Conservation (phyloP, 2,329 filamentous ascomycete species). For the Coniochaeta ligniaria region DNA sequence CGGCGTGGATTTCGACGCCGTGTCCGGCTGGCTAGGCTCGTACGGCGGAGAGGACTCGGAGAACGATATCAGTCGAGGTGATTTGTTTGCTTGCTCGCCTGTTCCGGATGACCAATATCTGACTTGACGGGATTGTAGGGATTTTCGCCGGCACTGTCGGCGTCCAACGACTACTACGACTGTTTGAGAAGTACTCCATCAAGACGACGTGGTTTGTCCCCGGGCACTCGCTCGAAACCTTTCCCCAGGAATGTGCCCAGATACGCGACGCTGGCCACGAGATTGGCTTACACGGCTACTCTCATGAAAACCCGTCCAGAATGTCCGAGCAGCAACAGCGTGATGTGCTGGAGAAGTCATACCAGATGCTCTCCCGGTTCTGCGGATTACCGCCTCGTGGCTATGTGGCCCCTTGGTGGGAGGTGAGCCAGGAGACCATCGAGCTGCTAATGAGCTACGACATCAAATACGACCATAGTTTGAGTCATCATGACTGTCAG, state of each 20-base stretch:
- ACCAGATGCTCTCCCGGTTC: slow-evolving; percentile 62
- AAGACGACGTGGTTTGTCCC: slow-evolving; percentile 52
- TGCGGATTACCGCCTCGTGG: slow-evolving; percentile 65
- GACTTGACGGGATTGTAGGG: slow-evolving; percentile 23
- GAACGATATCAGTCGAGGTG: slow-evolving; percentile 21
- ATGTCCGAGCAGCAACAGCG: slow-evolving; percentile 65
- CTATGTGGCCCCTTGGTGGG: slow-evolving; percentile 70
- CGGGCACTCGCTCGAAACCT: slow-evolving; percentile 38
- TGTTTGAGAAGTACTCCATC: slow-evolving; percentile 67
- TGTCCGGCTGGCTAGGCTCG: slow-evolving; percentile 23
- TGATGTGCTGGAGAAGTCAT: slow-evolving; percentile 69
- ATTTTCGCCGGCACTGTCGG: slow-evolving; percentile 64
- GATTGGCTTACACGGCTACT: slow-evolving; percentile 37
- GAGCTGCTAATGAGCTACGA: slow-evolving; percentile 57
- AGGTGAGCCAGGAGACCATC: slow-evolving; percentile 58
- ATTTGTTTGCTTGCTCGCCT: too few relatives aligned
- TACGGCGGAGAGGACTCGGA: slow-evolving; percentile 23
- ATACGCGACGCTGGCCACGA: slow-evolving; percentile 39
- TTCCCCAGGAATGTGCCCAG: slow-evolving; percentile 33
- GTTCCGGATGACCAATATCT: too few relatives aligned
- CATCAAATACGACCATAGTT: slow-evolving; percentile 61
- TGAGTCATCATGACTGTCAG: slow-evolving; percentile 57
- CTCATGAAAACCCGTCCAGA: slow-evolving; percentile 35
- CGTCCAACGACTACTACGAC: slow-evolving; percentile 56
- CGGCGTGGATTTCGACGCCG: slow-evolving; percentile 24